A percentile compares a stretch with the other conserved stretches of the same genome.
phyloP scores from a whole-genome alignment of 2,329 filamentous ascomycete genomes.

The Cytospora chrysosperma region DNA sequence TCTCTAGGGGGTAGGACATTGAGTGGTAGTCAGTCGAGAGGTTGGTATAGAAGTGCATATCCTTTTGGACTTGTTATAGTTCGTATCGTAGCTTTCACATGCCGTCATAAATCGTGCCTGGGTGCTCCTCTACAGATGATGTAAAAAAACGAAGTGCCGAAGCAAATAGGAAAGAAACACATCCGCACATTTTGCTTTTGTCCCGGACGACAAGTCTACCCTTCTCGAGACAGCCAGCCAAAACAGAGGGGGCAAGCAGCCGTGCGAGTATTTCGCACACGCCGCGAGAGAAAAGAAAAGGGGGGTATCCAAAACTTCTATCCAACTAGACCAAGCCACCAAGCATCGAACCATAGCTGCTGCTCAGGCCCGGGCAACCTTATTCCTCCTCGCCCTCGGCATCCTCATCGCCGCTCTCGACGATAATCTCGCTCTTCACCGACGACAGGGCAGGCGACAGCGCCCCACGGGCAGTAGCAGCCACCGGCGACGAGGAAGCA shows the following conservation, averaged over 20 bases:
- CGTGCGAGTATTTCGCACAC: not conserved
- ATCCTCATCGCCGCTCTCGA: conserved; percentile 25
- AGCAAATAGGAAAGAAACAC: not conserved
- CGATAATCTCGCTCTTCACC: conserved; percentile 20
- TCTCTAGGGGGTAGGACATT: too few relatives aligned
- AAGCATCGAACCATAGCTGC: not conserved
- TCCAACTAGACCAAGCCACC: not conserved
- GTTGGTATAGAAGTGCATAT: not conserved
- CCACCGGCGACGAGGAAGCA: not conserved
- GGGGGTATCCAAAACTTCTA: not conserved
- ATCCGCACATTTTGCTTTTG: not conserved
- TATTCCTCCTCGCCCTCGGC: conserved; percentile 25
- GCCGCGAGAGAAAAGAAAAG: not conserved
- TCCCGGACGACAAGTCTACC: not conserved
- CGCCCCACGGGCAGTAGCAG: not conserved
- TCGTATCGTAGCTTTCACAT: not conserved
- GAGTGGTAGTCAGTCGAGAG: not conserved
- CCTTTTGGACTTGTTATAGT: not conserved
- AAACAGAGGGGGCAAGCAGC: not conserved
- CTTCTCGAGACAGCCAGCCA: too few relatives aligned
- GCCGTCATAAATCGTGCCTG: not conserved
- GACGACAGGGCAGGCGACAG: not conserved
- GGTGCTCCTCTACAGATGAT: not conserved
- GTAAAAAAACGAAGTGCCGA: not conserved
- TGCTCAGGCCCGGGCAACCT: not conserved